phyloP scores from a whole-genome alignment of 345 rosid species.

The Euphorbia peplus region DNA sequence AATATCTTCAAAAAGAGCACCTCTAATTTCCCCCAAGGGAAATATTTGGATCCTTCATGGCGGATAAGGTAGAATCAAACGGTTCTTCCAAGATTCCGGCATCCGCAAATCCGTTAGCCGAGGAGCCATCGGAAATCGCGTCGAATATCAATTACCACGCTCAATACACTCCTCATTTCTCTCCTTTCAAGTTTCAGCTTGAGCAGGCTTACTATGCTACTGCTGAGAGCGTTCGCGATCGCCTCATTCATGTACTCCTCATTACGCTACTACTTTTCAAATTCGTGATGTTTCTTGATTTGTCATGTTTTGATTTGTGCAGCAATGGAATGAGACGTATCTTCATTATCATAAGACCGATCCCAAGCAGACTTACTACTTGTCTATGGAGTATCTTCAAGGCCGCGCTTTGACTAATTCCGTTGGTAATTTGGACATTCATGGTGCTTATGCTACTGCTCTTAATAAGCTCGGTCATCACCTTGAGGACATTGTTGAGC shows the following conservation, averaged over 20 bases:
- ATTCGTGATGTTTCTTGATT: too few relatives aligned
- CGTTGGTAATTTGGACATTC: conserved; percentile 67
- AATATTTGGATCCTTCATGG: background rate
- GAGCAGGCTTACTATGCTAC: conserved; percentile 87
- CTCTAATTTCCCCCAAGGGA: background rate
- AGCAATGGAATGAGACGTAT: conserved; percentile 95
- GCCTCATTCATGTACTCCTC: conserved; percentile 71
- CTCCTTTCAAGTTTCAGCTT: conserved; percentile 82
- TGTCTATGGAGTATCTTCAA: conserved; percentile 98
- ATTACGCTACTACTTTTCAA: too few relatives aligned
- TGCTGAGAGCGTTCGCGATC: conserved; percentile 88
- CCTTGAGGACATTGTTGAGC: conserved; percentile 83
- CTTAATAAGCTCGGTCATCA: conserved; percentile 68
- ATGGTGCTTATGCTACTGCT: conserved; percentile 79
- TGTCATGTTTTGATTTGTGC: conserved; percentile 21
- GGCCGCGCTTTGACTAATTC: conserved; percentile 92
- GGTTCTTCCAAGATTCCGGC: conserved; percentile 46
- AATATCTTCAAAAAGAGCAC: background rate
- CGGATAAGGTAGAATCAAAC: conserved; percentile 24
- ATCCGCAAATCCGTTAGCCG: conserved; percentile 60
- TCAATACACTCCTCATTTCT: conserved; percentile 83
- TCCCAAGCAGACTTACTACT: conserved; percentile 92
- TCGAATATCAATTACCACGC: conserved; percentile 79
- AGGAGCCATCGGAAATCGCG: conserved; percentile 56
- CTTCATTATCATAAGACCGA: conserved; percentile 67